Base-by-base conservation (phyloP, 2,329 filamentous ascomycete genomes). In the Botrytis aclada region DNA sequence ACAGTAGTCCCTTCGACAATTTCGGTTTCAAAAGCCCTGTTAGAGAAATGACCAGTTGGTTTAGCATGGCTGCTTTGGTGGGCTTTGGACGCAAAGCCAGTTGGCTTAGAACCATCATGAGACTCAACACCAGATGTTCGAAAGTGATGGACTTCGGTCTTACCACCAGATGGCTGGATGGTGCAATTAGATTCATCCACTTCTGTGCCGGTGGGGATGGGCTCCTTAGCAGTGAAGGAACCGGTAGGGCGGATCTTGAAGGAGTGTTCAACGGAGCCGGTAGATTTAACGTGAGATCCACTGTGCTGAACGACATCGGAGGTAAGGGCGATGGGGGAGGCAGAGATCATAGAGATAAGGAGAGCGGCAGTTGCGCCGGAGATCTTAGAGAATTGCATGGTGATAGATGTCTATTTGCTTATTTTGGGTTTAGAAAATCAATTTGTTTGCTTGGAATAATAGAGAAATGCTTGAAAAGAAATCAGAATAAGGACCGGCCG, bases 381-480 rank as follows among this genome's bases (percentile, higher is more conserved):
- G n/a, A 63, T 70, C 32, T 64, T 70, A 32, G 69, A 37, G 41
- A 63, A 70, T n/a, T 70, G 56, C 56, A 70, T 70, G 18, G 22
- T 63, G 41, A 51, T 39, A 29, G 45, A 54, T 54, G 34, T 39
- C 16, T 54, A 39, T 29, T 20, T 29, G 43, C 16, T 34, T 22
- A 29, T 29, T 8, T 54, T 12, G 34, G 45, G 22, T 12, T 20
- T 7, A 34, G 6, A 16, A 39, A 39, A 1, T 29, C 22, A 16
- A 41, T 2, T 4, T 34, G 4, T 16, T 66, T 41, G 25, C n/a
- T 29, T 37, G 43, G 14, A n/a, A 39, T 66, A 25, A 25, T 39
- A 29, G 3, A 22, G 8, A 34, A 43, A 69, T 43, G 37, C 10
- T 58, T 45, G 7, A 39, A 10, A 32, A 34, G 39, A 61, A 43